Base-by-base conservation (phyloP, 345 rosid species). In the Boechera retrofracta region DNA sequence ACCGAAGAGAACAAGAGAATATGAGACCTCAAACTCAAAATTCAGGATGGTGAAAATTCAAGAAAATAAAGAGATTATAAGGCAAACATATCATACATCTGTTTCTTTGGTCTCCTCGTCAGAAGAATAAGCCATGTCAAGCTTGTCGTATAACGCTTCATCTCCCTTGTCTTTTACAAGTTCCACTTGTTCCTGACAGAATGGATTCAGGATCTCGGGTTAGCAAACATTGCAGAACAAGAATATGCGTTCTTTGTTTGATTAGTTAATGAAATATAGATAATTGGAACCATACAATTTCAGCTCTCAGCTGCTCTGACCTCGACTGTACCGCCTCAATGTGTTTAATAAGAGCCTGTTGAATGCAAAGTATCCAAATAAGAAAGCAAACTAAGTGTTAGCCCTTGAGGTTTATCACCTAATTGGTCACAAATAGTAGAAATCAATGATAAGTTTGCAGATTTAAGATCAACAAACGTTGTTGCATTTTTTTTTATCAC, bases 311-410 rank as follows among this genome's bases (percentile, higher is more conserved):
- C 78, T 79, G 81, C 80, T 86, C 91, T 75, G 85, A 89, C 76
- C 71, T 89, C 7, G 69, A 69, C 80, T 88, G 89, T 82, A 94
- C 73, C 3, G 68, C 70, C 15, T 73, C 82, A 55, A 92, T 74
- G 69, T 94, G 92, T 61, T 85, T 88, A 38, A 84, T 75, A 24
- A 94, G 83, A 76, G 91, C 97, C 98, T 94, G 92, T 83, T 71
- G 47, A 39, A 74, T 69, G 71, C 64, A 78, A 63, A 45, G 55
- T 39, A 71, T 10, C 35, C 56, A 56, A 70, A 45, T 10, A 70
- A 33, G 64, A 71, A 79, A 60, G 49, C 7, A 58, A 51, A 60
- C 3, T 4, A 28, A 45, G 18, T 26, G 72, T 60, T 5, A 31
- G 21, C 29, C 28, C 3, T 45, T 58, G 54, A 2, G 58, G 36